phyloP scores from a whole-genome alignment of 108 stramenopile species.

The Nannochloropsis gaditana region DNA sequence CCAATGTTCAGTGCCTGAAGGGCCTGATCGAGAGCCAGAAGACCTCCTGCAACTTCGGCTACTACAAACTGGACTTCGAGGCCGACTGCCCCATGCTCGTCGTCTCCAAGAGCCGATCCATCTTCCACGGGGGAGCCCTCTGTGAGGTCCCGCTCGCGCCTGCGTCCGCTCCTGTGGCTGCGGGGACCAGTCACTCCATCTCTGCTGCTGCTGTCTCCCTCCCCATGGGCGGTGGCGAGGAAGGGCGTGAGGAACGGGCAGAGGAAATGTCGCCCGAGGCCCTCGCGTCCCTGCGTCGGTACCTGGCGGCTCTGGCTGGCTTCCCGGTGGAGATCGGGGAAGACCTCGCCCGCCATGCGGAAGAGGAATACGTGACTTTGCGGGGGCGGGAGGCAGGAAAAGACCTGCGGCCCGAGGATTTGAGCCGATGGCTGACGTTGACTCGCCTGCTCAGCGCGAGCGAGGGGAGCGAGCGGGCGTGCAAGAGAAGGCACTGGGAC shows the following conservation, averaged over 20 bases:
- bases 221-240: neutral
- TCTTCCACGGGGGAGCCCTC: neutral
- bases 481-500: neutral
- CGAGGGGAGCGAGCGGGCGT: neutral
- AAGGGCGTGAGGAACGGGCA: neutral
- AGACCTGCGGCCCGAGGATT: neutral
- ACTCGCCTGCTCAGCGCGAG: neutral
- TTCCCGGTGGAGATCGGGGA: neutral
- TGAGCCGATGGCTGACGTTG: neutral
- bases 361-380: neutral
- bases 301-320: neutral
- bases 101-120: neutral
- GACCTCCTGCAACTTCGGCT: neutral
- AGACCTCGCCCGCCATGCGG: neutral
- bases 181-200: neutral
- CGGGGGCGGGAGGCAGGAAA: neutral
- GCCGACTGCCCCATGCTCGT: neutral
- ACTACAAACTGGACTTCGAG: slow-evolving; percentile 17
- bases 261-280: neutral
- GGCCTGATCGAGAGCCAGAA: slow-evolving; percentile 11
- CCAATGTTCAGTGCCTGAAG: neutral
- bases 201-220: neutral
- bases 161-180: neutral
- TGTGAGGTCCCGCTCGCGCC: neutral
- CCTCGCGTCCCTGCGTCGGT: neutral